A percentile compares a stretch with the other conserved stretches of the same genome.
Evolutionary conservation across 2,329 filamentous ascomycete genomes (phyloP).

Genomic region (Polytolypa hystricis): DNA sequence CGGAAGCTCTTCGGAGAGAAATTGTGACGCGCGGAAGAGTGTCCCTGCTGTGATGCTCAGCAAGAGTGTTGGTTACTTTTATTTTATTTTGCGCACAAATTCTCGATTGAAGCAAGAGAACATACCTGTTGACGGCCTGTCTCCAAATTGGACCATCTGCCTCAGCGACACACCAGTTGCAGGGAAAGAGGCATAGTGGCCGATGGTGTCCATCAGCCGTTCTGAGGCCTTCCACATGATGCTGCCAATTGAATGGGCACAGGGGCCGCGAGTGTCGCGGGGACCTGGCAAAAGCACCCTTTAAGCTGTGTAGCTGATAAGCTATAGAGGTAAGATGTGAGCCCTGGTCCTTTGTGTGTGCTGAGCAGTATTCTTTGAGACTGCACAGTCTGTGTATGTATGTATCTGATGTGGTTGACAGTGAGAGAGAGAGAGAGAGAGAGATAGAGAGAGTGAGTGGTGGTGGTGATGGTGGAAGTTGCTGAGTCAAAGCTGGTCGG

Average conservation of each 20-base stretch:
- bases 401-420: background rate
- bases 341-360: no score
- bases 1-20: constrained; percentile 93
- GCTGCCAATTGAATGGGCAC: constrained; percentile 5
- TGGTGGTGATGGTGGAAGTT: background rate
- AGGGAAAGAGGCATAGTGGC: constrained; percentile 92
- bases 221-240: constrained; percentile 88
- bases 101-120: no score
- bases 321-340: no score
- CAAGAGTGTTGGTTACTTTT: constrained; percentile 3
- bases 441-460: background rate
- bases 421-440: background rate
- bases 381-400: no score
- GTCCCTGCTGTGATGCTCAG: constrained; percentile 57
- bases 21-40: constrained; percentile 93
- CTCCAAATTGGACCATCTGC: constrained; percentile 98
- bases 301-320: no score
- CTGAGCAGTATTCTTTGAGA: no score
- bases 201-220: constrained; percentile 90
- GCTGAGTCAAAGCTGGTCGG: constrained; percentile 6
- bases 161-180: constrained; percentile 91
- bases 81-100: no score
- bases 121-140: constrained; percentile 79
- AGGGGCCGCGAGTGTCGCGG: constrained; percentile 4
- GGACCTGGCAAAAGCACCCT: no score